These are phyloP conservation scores for Clarireedia sp. DNA, from an alignment of 2,329 filamentous ascomycete species.

Conservation along the genomic window DNA sequence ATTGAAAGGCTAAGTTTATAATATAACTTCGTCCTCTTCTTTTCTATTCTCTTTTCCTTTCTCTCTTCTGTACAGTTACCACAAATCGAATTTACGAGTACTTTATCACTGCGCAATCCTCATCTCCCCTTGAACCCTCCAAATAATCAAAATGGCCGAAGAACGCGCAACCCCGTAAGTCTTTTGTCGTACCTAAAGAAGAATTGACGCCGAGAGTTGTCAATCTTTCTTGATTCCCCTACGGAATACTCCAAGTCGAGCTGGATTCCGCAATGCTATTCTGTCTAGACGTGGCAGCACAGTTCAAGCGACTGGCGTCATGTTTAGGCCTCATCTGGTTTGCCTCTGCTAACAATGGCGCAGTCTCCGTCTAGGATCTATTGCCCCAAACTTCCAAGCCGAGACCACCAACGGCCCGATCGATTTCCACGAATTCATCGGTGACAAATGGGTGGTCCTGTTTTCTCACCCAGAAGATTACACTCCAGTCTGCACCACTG, in stretches of 20 bases:
- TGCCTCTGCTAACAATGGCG: neutral
- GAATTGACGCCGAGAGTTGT: too few relatives aligned
- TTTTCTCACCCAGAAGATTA: slow-evolving; percentile 87
- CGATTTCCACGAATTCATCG: slow-evolving; percentile 76
- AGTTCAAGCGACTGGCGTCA: neutral
- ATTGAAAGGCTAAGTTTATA: neutral
- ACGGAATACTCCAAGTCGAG: too few relatives aligned
- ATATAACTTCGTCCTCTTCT: neutral
- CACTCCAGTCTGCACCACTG: slow-evolving; percentile 92
- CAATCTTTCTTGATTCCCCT: too few relatives aligned
- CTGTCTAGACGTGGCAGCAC: neutral
- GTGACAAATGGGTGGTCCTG: slow-evolving; percentile 70
- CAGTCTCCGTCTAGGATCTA: slow-evolving; percentile 56
- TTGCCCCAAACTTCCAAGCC: slow-evolving; percentile 75
- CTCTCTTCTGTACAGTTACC: neutral
- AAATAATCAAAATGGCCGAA: slow-evolving; percentile 14
- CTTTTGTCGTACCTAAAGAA: neutral
- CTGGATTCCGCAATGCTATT: neutral
- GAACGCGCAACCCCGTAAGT: slow-evolving; percentile 17
- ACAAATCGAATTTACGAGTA: neutral
- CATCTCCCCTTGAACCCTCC: neutral
- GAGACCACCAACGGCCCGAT: slow-evolving; percentile 72
- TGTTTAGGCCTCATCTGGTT: neutral
- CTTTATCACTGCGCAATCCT: neutral
- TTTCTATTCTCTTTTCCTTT: neutral